Base-by-base conservation (phyloP, 768 basidiomycete genomes). In the Mycena crocata region DNA sequence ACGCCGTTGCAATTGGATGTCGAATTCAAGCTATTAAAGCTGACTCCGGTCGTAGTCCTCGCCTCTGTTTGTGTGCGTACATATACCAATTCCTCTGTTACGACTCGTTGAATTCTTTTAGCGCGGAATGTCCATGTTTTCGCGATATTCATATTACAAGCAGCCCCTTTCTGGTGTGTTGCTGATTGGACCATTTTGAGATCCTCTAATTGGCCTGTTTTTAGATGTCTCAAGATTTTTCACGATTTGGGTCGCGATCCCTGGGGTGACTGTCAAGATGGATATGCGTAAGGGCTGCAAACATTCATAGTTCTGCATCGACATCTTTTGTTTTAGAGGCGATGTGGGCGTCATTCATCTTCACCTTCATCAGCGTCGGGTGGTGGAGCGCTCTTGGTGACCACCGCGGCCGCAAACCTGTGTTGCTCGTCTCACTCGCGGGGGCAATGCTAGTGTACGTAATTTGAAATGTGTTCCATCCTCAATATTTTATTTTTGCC, bases 311-410 rank as follows among this genome's bases (percentile, higher is more conserved):
- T 7, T 13, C 31, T 26, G 2, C 44, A 31, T 17, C 17, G 17
- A n/a, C 14, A 15, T 51, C 3, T 13, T 4, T 24, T 15, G 14
- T 17, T 3, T 13, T 30, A 65, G 64, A 34, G 56, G 35, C 64
- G 2, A 66, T 44, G 24, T 60, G 23, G 5, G 64, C 57, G 0
- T 55, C 57, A 9, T 12, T 54, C 5, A 52, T 60, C 2, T 51
- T 66, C 39, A 55, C 57, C 52, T 66, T 66, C 26, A n/a, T 26
- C 6, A 60, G 30, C 5, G 39, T 66, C 7, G 64, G 64, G 6
- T 66, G 64, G 64, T 66, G 64, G 64, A 60, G 57, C 26, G 34
- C 64, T 2, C 31, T 60, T 10, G 44, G 51, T 15, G 64, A 66
- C 39, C 42, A 52, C 17, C 51, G 64, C 0, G 64, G 64, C 6